These are phyloP conservation scores for Hyaloscypha variabilis DNA, from an alignment of 495 filamentous ascomycete genomes.

Conservation along the genomic window DNA sequence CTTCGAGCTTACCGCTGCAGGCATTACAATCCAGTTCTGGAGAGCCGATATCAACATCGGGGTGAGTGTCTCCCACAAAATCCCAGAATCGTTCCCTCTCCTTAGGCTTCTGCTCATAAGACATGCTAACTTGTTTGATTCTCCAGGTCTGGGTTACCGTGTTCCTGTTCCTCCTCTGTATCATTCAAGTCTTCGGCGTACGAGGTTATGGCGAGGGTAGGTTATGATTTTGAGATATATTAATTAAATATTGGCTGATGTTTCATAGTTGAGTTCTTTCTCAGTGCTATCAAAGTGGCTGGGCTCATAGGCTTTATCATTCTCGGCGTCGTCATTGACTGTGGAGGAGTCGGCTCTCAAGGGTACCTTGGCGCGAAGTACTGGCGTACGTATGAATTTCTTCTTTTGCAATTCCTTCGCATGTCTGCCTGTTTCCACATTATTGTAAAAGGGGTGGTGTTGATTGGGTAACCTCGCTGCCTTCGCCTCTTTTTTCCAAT, in stretches of 20 bases:
- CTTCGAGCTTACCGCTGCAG: too few species aligned
- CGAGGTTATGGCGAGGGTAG: slow-evolving; percentile 74
- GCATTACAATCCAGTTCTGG: too few species aligned
- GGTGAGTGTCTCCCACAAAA: slow-evolving; percentile 35
- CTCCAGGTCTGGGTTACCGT: slow-evolving; percentile 56
- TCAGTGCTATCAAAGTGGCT: slow-evolving; percentile 44
- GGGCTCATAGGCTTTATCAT: slow-evolving; percentile 49
- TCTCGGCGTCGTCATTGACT: slow-evolving; percentile 48
- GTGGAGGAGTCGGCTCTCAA: slow-evolving; percentile 52
- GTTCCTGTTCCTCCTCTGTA: slow-evolving; percentile 53
- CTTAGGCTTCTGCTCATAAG: too few species aligned
- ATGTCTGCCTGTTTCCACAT: too few species aligned
- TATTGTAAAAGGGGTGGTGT: too few species aligned
- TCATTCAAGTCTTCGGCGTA: slow-evolving; percentile 73
- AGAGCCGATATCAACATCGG: slow-evolving; percentile 51
- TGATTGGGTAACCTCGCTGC: too few species aligned
- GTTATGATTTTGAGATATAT: neutral
- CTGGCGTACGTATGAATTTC: slow-evolving; percentile 37
- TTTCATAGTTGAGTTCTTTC: slow-evolving; percentile 23
- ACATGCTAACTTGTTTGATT: too few species aligned
- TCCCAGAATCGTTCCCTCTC: too few species aligned
- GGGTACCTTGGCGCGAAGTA: slow-evolving; percentile 47
- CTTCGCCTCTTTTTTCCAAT: too few species aligned
- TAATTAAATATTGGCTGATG: too few species aligned
- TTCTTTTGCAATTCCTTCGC: too few species aligned